phyloP scores from a whole-genome alignment of 345 rosid genomes.

The Triadica sebifera region DNA sequence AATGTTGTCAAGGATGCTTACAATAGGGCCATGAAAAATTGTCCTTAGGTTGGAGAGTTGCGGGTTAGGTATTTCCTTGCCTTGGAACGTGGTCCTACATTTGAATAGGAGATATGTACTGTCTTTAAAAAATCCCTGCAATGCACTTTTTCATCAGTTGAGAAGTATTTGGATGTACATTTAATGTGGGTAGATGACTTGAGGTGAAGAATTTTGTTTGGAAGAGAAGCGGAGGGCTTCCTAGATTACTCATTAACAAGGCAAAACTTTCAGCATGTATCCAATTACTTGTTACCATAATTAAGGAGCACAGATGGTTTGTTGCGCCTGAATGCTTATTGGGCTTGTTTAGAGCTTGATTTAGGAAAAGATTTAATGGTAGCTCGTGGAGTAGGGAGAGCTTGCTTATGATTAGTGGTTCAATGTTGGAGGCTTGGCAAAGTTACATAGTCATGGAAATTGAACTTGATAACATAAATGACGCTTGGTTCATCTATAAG shows the following conservation, averaged over 20 bases:
- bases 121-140: no score
- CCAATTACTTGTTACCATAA: constrained; percentile 73
- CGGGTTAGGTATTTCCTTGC: constrained; percentile 79
- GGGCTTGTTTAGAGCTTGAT: constrained; percentile 73
- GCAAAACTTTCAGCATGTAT: constrained; percentile 80
- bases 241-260: constrained; percentile 59
- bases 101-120: constrained; percentile 59
- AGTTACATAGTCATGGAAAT: no score
- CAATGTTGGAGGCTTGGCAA: no score
- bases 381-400: constrained; percentile 82
- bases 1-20: constrained; percentile 61
- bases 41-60: constrained; percentile 88
- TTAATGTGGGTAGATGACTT: constrained; percentile 82
- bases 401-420: constrained; percentile 56
- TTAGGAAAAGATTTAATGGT: constrained; percentile 66
- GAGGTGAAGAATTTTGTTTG: constrained; percentile 64
- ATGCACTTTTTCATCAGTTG: no score
- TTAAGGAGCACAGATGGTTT: constrained; percentile 56
- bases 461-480: no score
- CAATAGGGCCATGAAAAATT: constrained; percentile 74
- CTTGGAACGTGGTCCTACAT: constrained; percentile 66
- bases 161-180: constrained; percentile 84
- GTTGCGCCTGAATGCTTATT: constrained; percentile 63
- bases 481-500: no score
- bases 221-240: constrained; percentile 39